A percentile compares a stretch with the other conserved stretches of the same genome.
Conservation (phyloP, 2,329 filamentous ascomycete species). For the Colletotrichum euphorbiae region DNA sequence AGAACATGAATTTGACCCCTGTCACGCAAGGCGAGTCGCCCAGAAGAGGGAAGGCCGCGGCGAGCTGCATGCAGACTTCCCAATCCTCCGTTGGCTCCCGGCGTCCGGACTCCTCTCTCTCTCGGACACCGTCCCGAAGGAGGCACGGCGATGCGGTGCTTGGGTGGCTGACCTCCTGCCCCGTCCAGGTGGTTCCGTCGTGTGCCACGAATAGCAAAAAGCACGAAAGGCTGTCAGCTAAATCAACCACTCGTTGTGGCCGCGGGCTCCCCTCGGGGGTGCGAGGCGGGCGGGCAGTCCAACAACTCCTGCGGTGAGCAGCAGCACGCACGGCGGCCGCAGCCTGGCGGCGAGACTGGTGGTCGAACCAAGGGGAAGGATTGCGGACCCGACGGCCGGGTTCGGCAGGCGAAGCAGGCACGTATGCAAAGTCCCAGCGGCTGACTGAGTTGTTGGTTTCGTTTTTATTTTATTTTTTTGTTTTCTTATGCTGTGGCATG, state of each 20-base stretch:
- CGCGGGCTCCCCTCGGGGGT: too few species aligned
- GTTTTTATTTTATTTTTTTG: neutral
- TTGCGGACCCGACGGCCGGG: too few species aligned
- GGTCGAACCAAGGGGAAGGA: neutral
- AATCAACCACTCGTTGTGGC: too few species aligned
- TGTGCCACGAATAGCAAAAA: too few species aligned
- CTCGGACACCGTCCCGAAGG: too few species aligned
- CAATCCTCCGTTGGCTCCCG: neutral
- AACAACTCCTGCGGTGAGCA: too few species aligned
- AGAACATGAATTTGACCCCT: neutral
- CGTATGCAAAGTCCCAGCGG: neutral
- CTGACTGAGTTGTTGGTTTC: neutral
- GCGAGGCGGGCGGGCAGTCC: too few species aligned
- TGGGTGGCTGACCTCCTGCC: too few species aligned
- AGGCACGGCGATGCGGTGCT: too few species aligned
- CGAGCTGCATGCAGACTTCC: neutral
- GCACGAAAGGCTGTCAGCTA: too few species aligned
- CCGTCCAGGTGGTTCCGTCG: too few species aligned
- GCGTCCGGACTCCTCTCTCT: neutral
- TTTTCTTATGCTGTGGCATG: neutral
- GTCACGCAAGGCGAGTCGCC: neutral
- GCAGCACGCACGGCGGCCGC: neutral
- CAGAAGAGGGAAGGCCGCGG: neutral
- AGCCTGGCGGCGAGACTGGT: slow-evolving; percentile 5
- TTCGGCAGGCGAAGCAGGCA: neutral